Conservation (phyloP, 2,329 filamentous ascomycete species). For the Mycocentrospora acerina region DNA sequence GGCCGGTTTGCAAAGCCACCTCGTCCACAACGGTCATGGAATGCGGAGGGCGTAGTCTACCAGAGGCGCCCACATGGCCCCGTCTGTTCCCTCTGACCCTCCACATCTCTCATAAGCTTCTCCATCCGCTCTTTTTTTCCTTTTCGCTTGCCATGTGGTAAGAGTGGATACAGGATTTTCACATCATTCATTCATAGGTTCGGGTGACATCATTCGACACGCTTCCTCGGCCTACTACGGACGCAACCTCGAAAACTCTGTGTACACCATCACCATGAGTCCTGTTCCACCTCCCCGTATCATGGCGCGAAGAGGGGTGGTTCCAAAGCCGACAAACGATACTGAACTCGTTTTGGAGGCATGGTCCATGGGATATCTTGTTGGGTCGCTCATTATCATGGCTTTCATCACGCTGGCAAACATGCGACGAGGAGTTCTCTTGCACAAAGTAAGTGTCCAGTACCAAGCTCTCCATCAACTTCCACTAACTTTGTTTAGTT, state of each 20-base stretch:
- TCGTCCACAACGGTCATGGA: constrained; percentile 26
- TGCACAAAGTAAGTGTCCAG: constrained; percentile 45
- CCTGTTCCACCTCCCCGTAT: constrained; percentile 12
- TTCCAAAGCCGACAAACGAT: constrained; percentile 34
- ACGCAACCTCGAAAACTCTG: constrained; percentile 13
- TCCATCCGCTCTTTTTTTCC: constrained; percentile 3
- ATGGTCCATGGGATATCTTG: constrained; percentile 45
- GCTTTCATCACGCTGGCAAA: constrained; percentile 51
- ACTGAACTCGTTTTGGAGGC: constrained; percentile 42
- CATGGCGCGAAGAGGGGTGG: constrained; percentile 16
- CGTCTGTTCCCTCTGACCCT: constrained; percentile 8
- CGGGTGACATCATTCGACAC: constrained; percentile 24
- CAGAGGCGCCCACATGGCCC: too few relatives aligned
- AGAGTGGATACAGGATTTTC: constrained; percentile 11
- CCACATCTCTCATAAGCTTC: not conserved
- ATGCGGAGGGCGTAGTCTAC: constrained; percentile 32
- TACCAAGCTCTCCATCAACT: not conserved
- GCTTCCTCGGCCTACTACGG: constrained; percentile 16
- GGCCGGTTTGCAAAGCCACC: not conserved
- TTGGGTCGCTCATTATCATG: constrained; percentile 51
- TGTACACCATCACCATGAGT: constrained; percentile 18
- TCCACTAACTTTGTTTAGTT: constrained; percentile 33
- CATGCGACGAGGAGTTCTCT: constrained; percentile 49
- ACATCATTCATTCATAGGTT: not conserved
- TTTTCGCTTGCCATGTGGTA: constrained; percentile 20